Evolutionary conservation across 176 grass and related monocot genomes (phyloP), one percentile per base, ranked within the genome.

Genomic region (Lolium rigidum): DNA sequence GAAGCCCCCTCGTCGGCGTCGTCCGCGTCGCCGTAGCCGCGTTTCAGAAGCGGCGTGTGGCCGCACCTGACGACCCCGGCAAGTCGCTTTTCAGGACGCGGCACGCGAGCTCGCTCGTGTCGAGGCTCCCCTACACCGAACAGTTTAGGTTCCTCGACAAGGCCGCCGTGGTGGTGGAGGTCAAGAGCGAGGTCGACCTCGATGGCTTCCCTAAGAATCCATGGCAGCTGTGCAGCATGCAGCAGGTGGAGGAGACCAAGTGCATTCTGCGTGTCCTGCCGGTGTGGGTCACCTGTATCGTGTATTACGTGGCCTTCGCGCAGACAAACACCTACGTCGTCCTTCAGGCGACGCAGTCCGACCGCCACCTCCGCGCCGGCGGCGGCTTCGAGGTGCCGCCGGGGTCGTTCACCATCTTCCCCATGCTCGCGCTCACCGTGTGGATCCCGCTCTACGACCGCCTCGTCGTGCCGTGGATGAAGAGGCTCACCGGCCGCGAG

Each of bases 101-200:
- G 2, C 92, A 94, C 84, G 57, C 68, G 2, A 94, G 90, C 60
- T 48, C 52, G 21, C 84, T 92, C 41, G 67, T 97, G 68, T 31
- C 88, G 2, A 91, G 77, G 72, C 90, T 97, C 49, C 84, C 84
- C 3, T 89, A 94, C 70, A 97, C 88, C 1, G 75, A 97, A 26
- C 92, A 97, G 78, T 97, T 97, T 55, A 87, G 81, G 63, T 94
- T 91, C 83, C 90, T 97, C 1, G 92, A 94, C 74, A 94, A 92
- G 84, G 92, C 95, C 37, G 86, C 92, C 43, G 81, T 94, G 7
- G 80, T 91, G 10, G 66, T 35, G 31, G 31, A 44, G 5, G 13
- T 28, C n/a, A 54, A 78, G 62, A 59, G 66, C 18, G 92, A 87
- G 74, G 76, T 94, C 15, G 50, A 52, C 59, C 44, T 3, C 17